A percentile compares a stretch with the other conserved stretches of the same genome.
phyloP scores from a whole-genome alignment of 495 filamentous ascomycete species.

The Daldinia childiae region DNA sequence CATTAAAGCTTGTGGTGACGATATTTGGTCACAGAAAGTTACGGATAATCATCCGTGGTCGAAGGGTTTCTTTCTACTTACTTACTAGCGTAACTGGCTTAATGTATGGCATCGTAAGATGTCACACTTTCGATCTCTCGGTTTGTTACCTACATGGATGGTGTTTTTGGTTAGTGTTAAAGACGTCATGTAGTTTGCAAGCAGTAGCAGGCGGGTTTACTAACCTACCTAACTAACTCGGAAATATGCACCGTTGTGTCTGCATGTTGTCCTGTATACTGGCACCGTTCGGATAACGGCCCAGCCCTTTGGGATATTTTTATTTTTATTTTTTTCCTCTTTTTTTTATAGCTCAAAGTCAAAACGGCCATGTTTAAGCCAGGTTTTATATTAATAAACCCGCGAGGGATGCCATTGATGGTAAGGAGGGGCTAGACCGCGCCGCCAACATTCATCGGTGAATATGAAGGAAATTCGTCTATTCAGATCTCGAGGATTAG shows the following conservation, averaged over 20 bases:
- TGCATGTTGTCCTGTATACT: background rate
- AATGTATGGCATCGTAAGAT: slow-evolving; percentile 11
- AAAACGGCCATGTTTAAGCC: slow-evolving; percentile 1
- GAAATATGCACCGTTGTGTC: background rate
- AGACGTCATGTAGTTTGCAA: slow-evolving; percentile 33
- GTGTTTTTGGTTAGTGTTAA: slow-evolving; percentile 7
- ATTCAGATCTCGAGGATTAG: background rate
- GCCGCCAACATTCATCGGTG: slow-evolving; percentile 3
- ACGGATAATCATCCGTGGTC: background rate
- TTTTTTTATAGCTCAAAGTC: background rate
- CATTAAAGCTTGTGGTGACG: slow-evolving; percentile 29
- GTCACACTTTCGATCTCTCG: slow-evolving; percentile 8
- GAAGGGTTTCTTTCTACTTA: background rate
- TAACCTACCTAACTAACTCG: slow-evolving; percentile 1
- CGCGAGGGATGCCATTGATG: background rate
- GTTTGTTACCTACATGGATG: slow-evolving; percentile 18
- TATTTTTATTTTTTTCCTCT: background rate
- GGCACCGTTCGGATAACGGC: background rate
- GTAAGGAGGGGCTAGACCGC: background rate
- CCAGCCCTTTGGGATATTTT: background rate
- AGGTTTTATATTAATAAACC: slow-evolving; percentile 30
- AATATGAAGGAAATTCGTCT: slow-evolving; percentile 1
- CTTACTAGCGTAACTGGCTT: slow-evolving; percentile 2
- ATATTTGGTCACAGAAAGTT: slow-evolving; percentile 25
- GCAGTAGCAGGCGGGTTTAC: slow-evolving; percentile 3